Conservation (phyloP, 2,329 filamentous ascomycete genomes). For the Ascomycota sp. region DNA sequence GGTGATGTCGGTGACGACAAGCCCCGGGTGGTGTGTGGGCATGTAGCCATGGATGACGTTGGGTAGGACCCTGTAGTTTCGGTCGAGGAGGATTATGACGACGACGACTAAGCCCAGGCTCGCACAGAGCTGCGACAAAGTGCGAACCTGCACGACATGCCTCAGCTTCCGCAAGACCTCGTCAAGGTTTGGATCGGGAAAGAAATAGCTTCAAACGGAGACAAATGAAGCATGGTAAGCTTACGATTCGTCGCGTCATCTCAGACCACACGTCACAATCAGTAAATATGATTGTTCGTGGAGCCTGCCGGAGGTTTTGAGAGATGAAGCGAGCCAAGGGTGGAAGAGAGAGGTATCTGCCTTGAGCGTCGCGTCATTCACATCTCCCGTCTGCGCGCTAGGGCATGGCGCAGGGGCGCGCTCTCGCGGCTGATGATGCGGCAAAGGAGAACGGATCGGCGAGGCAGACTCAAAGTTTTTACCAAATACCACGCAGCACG, state of each 20-base stretch:
- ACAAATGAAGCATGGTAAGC: slow-evolving; percentile 2
- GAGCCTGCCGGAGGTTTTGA: no score
- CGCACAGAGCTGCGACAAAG: slow-evolving; percentile 54
- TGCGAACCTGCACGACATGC: slow-evolving; percentile 28
- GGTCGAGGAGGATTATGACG: slow-evolving; percentile 66
- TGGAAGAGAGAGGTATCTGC: not conserved
- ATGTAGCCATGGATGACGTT: slow-evolving; percentile 71
- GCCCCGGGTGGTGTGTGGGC: slow-evolving; percentile 65
- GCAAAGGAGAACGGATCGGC: not conserved
- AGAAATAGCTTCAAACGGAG: not conserved
- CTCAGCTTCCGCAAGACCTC: not conserved
- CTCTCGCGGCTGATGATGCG: not conserved
- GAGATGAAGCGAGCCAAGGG: no score
- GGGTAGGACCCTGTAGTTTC: slow-evolving; percentile 71
- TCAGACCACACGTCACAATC: slow-evolving; percentile 1
- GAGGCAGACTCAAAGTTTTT: not conserved
- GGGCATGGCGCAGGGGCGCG: slow-evolving; percentile 1
- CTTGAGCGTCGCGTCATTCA: slow-evolving; percentile 1
- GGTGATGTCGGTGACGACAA: slow-evolving; percentile 70
- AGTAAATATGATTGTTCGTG: not conserved
- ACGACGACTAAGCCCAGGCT: slow-evolving; percentile 46
- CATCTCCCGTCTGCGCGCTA: slow-evolving; percentile 1
- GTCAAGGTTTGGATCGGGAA: not conserved
- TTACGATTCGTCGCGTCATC: slow-evolving; percentile 18
- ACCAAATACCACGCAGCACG: not conserved